phyloP scores from a whole-genome alignment of 2,329 filamentous ascomycete genomes.

The Atkinsonella texensis region DNA sequence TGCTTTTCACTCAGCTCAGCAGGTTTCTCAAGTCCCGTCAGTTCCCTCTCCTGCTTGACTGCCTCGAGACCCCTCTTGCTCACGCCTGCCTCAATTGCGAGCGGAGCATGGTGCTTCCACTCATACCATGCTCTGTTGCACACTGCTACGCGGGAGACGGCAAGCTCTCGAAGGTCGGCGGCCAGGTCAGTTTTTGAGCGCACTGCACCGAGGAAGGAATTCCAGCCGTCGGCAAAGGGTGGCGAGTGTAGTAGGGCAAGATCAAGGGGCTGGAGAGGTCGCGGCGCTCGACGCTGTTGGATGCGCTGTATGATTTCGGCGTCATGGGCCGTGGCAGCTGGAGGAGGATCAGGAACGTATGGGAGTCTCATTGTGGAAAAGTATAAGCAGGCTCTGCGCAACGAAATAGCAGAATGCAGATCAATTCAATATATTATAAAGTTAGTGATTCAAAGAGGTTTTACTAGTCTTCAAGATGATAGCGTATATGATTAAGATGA shows the following conservation, averaged over 20 bases:
- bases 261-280: conserved; percentile 64
- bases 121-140: conserved; percentile 78
- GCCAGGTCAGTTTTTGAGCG: conserved; percentile 39
- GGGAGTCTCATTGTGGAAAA: conserved; percentile 48
- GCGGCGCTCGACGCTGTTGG: conserved; percentile 50
- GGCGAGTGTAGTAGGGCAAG: conserved; percentile 64
- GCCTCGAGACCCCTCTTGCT: conserved; percentile 34
- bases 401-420: neutral
- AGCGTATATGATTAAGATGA: neutral
- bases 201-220: conserved; percentile 53
- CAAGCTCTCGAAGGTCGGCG: conserved; percentile 57
- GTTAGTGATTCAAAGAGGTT: neutral
- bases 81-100: conserved; percentile 48
- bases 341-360: conserved; percentile 45
- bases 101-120: conserved; percentile 67
- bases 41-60: conserved; percentile 22
- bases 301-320: conserved; percentile 51
- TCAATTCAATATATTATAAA: too few species aligned
- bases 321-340: conserved; percentile 31
- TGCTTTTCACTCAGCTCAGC: conserved; percentile 43
- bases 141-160: conserved; percentile 70
- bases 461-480: neutral
- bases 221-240: conserved; percentile 65
- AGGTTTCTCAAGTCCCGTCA: conserved; percentile 15
- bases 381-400: neutral